Conservation (phyloP, 1,284 basidiomycete species). For the Schizophyllum commune region DNA sequence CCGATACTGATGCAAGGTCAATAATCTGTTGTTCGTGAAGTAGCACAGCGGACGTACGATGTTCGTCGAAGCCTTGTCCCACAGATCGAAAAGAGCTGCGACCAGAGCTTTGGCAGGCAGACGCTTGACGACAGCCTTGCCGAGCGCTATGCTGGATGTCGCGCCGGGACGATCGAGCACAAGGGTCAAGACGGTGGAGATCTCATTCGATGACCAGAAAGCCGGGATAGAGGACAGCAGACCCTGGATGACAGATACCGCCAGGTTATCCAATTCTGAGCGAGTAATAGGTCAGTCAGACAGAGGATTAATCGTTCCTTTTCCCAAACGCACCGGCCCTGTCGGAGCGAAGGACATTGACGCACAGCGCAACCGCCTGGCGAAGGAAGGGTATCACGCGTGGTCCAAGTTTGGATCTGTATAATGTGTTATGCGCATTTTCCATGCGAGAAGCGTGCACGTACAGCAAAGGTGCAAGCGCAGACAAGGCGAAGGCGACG, state of each 20-base stretch:
- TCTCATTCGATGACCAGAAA: slow-evolving; percentile 62
- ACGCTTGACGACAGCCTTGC: slow-evolving; percentile 61
- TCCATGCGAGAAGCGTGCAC: slow-evolving; percentile 16
- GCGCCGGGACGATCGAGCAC: slow-evolving; percentile 40
- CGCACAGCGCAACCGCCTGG: slow-evolving; percentile 56
- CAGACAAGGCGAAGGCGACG: slow-evolving; percentile 37
- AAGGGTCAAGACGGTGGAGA: slow-evolving; percentile 47
- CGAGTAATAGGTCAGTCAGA: background rate
- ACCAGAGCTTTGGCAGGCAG: slow-evolving; percentile 62
- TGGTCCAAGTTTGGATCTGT: slow-evolving; percentile 72
- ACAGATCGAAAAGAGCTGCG: slow-evolving; percentile 51
- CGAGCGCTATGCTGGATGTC: slow-evolving; percentile 18
- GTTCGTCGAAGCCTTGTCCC: slow-evolving; percentile 30
- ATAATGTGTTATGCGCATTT: slow-evolving; percentile 5
- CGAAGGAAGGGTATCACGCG: slow-evolving; percentile 80
- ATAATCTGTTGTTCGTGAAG: background rate
- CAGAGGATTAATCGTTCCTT: slow-evolving; percentile 1
- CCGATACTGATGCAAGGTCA: slow-evolving; percentile 19
- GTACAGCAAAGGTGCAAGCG: slow-evolving; percentile 56
- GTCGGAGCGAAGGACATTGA: slow-evolving; percentile 39
- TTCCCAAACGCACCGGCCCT: slow-evolving; percentile 26
- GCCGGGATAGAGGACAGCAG: slow-evolving; percentile 57
- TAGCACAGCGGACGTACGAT: slow-evolving; percentile 21
- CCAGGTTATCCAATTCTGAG: slow-evolving; percentile 25
- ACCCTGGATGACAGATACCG: slow-evolving; percentile 44